Evolutionary conservation across 805 yeast genomes (phyloP).

Genomic region (Groenewaldozyma salmanticensis): DNA sequence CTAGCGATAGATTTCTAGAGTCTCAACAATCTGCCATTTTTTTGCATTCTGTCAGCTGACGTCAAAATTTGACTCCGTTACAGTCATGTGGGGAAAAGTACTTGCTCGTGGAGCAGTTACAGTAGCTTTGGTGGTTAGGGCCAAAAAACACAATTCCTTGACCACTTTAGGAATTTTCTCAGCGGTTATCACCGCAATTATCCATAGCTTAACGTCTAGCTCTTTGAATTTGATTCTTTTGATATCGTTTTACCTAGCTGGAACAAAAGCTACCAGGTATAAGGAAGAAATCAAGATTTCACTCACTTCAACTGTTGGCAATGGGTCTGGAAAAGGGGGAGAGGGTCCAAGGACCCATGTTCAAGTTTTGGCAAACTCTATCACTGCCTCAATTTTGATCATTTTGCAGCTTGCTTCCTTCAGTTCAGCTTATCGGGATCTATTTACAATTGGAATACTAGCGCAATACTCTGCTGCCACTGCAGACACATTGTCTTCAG

Average conservation of each 20-base stretch:
- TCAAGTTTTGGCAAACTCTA: slow-evolving; percentile 36
- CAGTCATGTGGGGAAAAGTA: no score
- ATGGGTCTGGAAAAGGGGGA: slow-evolving; percentile 7
- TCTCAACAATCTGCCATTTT: no score
- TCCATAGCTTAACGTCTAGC: slow-evolving; percentile 32
- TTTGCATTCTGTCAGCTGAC: no score
- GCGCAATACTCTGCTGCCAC: slow-evolving; percentile 36
- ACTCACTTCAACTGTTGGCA: slow-evolving; percentile 22
- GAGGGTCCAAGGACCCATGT: slow-evolving; percentile 31
- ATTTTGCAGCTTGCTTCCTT: slow-evolving; percentile 12
- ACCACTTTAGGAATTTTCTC: slow-evolving; percentile 30
- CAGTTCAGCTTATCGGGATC: neutral
- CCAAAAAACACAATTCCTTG: slow-evolving; percentile 29
- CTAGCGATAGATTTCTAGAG: no score
- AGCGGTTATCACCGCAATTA: slow-evolving; percentile 31
- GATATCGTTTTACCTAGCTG: slow-evolving; percentile 30
- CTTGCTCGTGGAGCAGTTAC: neutral
- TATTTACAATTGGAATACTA: slow-evolving; percentile 22
- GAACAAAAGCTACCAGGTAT: slow-evolving; percentile 32
- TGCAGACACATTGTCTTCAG: slow-evolving; percentile 41
- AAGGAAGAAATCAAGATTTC: slow-evolving; percentile 29
- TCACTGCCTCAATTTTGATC: slow-evolving; percentile 30
- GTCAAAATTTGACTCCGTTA: no score
- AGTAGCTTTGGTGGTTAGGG: slow-evolving; percentile 17
- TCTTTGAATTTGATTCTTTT: slow-evolving; percentile 28